Percentiles rank a stretch among this genome's conserved stretches.
Evolutionary conservation across 495 filamentous ascomycete genomes (phyloP).

Genomic region (Podospora appendiculata): DNA sequence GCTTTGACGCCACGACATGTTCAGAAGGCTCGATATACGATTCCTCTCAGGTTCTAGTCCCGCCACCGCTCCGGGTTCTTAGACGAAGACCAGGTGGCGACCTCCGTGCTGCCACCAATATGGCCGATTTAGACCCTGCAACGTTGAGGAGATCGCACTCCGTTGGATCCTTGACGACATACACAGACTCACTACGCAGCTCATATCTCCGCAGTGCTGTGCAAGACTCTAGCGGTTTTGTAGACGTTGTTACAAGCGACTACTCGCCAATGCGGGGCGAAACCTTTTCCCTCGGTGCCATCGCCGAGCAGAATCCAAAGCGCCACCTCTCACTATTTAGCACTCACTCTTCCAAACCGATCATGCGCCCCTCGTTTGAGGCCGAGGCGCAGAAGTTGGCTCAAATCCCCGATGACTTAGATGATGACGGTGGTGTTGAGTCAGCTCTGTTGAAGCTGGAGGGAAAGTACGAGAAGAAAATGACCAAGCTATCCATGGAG

Average conservation of each 20-base stretch:
- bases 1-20: constrained; percentile 51
- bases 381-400: constrained; percentile 82
- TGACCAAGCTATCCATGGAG: constrained; percentile 32
- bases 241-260: constrained; percentile 36
- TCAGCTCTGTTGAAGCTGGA: constrained; percentile 88
- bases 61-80: constrained; percentile 53
- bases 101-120: constrained; percentile 69
- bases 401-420: constrained; percentile 73
- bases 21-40: constrained; percentile 36
- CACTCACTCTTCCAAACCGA: constrained; percentile 66
- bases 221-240: constrained; percentile 29
- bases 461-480: constrained; percentile 64
- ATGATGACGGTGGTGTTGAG: constrained; percentile 87
- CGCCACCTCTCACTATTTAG: constrained; percentile 54
- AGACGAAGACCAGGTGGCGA: constrained; percentile 85
- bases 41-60: constrained; percentile 27
- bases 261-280: constrained; percentile 30
- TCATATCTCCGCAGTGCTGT: constrained; percentile 43
- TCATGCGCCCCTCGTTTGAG: constrained; percentile 82
- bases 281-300: constrained; percentile 51
- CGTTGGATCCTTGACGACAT: constrained; percentile 61
- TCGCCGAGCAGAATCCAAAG: constrained; percentile 42
- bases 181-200: constrained; percentile 58
- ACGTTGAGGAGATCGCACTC: constrained; percentile 57
- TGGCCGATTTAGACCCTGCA: constrained; percentile 54